Percentiles rank a stretch among this genome's conserved stretches.
Evolutionary conservation across 805 yeast genomes (phyloP).

Genomic region (Kodamaea laetipori): DNA sequence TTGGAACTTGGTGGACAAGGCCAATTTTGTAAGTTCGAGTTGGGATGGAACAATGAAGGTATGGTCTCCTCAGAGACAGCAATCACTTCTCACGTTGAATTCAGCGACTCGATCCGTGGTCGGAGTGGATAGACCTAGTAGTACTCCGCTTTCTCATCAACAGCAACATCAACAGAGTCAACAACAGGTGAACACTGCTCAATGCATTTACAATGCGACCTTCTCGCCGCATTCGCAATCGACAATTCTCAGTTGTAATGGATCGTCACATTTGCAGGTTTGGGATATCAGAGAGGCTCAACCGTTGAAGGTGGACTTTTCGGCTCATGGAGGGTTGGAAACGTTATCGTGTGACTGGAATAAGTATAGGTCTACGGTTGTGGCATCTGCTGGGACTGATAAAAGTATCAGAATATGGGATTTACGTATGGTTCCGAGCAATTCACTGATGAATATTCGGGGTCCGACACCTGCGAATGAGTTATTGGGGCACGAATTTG

Average conservation of each 20-base stretch:
- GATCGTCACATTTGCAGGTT: conserved; percentile 69
- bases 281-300: conserved; percentile 79
- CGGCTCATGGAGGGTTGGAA: conserved; percentile 82
- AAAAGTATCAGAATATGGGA: conserved; percentile 87
- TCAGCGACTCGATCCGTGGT: background rate
- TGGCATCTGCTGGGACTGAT: conserved; percentile 94
- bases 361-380: conserved; percentile 74
- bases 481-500: conserved; percentile 83
- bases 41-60: conserved; percentile 92
- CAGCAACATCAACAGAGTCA: conserved; percentile 37
- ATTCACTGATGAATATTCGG: conserved; percentile 35
- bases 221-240: conserved; percentile 86
- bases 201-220: conserved; percentile 76
- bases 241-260: conserved; percentile 67
- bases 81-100: conserved; percentile 57
- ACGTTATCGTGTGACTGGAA: conserved; percentile 85
- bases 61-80: conserved; percentile 66
- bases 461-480: conserved; percentile 76
- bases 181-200: conserved; percentile 38
- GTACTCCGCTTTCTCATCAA: conserved; percentile 37
- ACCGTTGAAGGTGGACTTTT: conserved; percentile 59
- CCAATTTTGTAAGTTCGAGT: conserved; percentile 70
- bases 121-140: conserved; percentile 14
- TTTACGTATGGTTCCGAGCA: conserved; percentile 62
- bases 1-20: conserved; percentile 73